A percentile compares a stretch with the other conserved stretches of the same genome.
These are phyloP conservation scores for Ophiostoma triangulosporum DNA, from an alignment of 2,329 filamentous ascomycete genomes.

Conservation along the genomic window DNA sequence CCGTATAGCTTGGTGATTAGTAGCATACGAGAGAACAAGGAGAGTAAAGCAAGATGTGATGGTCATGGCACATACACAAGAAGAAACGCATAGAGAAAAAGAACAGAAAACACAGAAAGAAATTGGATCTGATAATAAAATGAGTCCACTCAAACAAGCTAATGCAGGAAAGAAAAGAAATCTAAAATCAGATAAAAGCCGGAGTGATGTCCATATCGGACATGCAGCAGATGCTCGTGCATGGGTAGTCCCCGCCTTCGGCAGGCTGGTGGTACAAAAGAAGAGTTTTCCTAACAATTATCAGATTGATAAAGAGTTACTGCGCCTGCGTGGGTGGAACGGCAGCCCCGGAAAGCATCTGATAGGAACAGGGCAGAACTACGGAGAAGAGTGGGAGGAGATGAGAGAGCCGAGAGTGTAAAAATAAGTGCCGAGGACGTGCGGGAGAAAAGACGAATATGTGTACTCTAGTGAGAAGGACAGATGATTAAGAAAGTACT, in stretches of 20 bases:
- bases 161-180: neutral
- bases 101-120: no score
- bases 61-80: no score
- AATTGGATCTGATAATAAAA: no score
- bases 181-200: neutral
- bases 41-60: neutral
- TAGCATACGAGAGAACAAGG: neutral
- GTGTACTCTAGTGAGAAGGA: no score
- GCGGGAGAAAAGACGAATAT: neutral
- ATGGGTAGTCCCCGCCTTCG: neutral
- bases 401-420: neutral
- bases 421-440: neutral
- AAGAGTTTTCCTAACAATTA: neutral
- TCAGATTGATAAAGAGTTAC: neutral
- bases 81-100: neutral
- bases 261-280: neutral
- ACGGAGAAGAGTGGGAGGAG: neutral
- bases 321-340: neutral
- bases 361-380: constrained; percentile 1
- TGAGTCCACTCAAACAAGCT: no score
- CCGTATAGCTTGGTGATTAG: no score
- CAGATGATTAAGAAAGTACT: no score
- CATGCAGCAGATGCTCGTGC: neutral
- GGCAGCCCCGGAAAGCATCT: neutral
- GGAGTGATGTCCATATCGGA: neutral